phyloP scores from a whole-genome alignment of 176 grass and related monocot genomes.

The Zea mays region Zm-B73-REFERENCE-NAM-5.0 NC_050097.1:29082001-29082500 shows the following conservation, averaged over 20 bases:
- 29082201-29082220: constrained; percentile 86
- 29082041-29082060: constrained; percentile 52
- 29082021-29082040: constrained; percentile 60
- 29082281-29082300: constrained; percentile 73
- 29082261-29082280: constrained; percentile 84
- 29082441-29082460: constrained; percentile 66
- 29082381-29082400: constrained; percentile 70
- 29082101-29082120: constrained; percentile 68
- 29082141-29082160: constrained; percentile 64
- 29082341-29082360: constrained; percentile 45
- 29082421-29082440: constrained; percentile 60
- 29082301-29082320: constrained; percentile 48
- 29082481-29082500: constrained; percentile 75
- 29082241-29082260: constrained; percentile 90
- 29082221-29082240: constrained; percentile 74
- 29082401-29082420: constrained; percentile 75
- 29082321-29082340: constrained; percentile 34
- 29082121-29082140: constrained; percentile 77
- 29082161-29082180: constrained; percentile 72
- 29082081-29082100: constrained; percentile 51
- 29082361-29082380: constrained; percentile 87
- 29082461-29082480: constrained; percentile 66
- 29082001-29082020: constrained; percentile 60
- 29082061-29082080: constrained; percentile 82
- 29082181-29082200: constrained; percentile 75